Evolutionary conservation across 2,329 filamentous ascomycete genomes (phyloP), one percentile per base, ranked within the genome.

Genomic region (Xylaria sp.): DNA sequence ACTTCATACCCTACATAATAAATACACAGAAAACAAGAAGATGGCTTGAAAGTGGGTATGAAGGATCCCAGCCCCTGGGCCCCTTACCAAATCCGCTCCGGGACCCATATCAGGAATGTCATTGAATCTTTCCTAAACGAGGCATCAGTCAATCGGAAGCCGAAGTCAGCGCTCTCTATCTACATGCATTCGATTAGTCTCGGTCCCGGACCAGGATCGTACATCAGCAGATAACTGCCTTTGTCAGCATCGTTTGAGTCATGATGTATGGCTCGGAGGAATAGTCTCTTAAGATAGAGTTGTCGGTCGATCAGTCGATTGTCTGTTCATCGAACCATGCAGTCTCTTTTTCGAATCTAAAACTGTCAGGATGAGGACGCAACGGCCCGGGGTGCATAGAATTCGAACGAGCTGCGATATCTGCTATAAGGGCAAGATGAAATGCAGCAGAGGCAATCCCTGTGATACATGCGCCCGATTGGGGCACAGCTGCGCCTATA

Each of bases 111-210:
- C 55, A 45, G 55, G 55, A 57, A 57, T 12, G 17, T 57, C 24
- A n/a, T 45, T 45, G 36, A 45, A 27, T 24, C 11, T 57, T 57
- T 57, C 55, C 55, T 57, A 57, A 57, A 57, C 14, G 17, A 57
- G 55, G n/a, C 55, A 57, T 57, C 12, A 57, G 19, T 57, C 55
- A 57, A 57, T 57, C 55, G 55, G 55, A 57, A 57, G 55, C 55
- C 55, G 30, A 45, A 42, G 19, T 45, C 54, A 30, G 24, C 53
- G 17, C 17, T 34, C 34, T 17, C 24, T 24, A 30, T 24, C 50
- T 14, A 36, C 34, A 36, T 36, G 50, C 9, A 48, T 21, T 21
- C 45, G 30, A 34, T 55, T 55, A 36, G 53, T 57, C 34, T 27
- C 6, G 21, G 21, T 27, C 21, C 36, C 9, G 7, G 55, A 45